Evolutionary conservation across 257 asterid genomes (phyloP).

Genomic region (Gardenia jasminoides): DNA sequence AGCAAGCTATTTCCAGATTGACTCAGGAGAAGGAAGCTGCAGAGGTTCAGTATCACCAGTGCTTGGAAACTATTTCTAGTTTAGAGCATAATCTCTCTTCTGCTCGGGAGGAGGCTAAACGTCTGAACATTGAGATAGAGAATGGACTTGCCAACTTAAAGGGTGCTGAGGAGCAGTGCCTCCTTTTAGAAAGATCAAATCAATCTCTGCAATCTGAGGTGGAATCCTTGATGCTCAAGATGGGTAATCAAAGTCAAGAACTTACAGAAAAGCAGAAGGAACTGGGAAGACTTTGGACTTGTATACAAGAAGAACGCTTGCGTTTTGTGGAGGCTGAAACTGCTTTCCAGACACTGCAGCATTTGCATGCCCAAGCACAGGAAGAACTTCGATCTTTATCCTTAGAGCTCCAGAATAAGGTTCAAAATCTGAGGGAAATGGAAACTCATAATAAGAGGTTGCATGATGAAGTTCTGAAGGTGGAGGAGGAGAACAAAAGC

Average conservation of each 20-base stretch:
- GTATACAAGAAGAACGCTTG: slow-evolving; percentile 84
- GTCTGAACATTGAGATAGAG: slow-evolving; percentile 62
- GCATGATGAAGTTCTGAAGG: slow-evolving; percentile 63
- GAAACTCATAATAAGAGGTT: slow-evolving; percentile 61
- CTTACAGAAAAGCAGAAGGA: slow-evolving; percentile 91
- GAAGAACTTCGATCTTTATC: slow-evolving; percentile 75
- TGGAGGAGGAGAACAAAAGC: slow-evolving; percentile 65
- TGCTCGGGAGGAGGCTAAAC: slow-evolving; percentile 62
- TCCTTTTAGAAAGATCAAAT: slow-evolving; percentile 64
- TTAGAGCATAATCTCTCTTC: slow-evolving; percentile 55
- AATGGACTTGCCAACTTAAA: slow-evolving; percentile 59
- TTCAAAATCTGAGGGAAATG: slow-evolving; percentile 45
- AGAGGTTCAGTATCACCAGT: slow-evolving; percentile 57
- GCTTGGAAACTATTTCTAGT: slow-evolving; percentile 58
- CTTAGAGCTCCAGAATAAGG: slow-evolving; percentile 71
- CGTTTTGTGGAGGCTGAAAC: slow-evolving; percentile 96
- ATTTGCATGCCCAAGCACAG: slow-evolving; percentile 82
- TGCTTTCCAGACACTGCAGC: slow-evolving; percentile 92
- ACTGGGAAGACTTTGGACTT: slow-evolving; percentile 75
- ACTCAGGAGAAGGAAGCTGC: slow-evolving; percentile 68
- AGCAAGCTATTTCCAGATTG: slow-evolving; percentile 51
- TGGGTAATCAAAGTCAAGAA: slow-evolving; percentile 75
- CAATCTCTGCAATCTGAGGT: slow-evolving; percentile 75
- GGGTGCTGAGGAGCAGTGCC: slow-evolving; percentile 73
- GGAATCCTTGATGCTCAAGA: slow-evolving; percentile 70